These are phyloP conservation scores for Colletotrichum karsti DNA, from an alignment of 2,329 filamentous ascomycete genomes.

Conservation along the genomic window DNA sequence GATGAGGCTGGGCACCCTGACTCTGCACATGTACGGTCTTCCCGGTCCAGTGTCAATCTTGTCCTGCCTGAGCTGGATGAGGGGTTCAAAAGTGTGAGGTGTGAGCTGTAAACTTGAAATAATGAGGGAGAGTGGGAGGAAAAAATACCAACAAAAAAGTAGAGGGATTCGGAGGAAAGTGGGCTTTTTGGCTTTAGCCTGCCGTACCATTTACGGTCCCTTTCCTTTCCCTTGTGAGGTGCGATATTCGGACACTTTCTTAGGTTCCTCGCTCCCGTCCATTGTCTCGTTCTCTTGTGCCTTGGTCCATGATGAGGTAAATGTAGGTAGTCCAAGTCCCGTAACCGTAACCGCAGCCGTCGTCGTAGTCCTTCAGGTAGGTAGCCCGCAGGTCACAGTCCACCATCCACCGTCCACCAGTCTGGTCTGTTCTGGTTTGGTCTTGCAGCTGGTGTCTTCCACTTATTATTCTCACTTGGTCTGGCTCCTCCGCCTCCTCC, in stretches of 20 bases:
- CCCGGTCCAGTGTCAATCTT: neutral
- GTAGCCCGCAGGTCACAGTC: neutral
- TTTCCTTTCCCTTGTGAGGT: neutral
- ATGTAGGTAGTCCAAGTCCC: too few species aligned
- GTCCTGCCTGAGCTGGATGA: conserved; percentile 1
- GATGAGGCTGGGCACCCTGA: neutral
- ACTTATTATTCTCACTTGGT: neutral
- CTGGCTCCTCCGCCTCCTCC: neutral
- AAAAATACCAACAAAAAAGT: neutral
- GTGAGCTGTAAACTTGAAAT: too few species aligned
- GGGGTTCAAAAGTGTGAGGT: neutral
- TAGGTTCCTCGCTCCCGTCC: neutral
- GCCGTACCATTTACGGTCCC: neutral
- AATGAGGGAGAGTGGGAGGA: neutral
- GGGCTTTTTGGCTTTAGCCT: neutral
- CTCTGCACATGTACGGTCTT: conserved; percentile 4
- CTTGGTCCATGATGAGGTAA: neutral
- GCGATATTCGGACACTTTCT: neutral
- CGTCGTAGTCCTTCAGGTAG: too few species aligned
- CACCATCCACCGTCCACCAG: neutral
- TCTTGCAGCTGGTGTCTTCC: neutral
- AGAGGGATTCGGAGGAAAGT: neutral
- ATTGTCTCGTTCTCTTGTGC: neutral
- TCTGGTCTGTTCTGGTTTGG: neutral
- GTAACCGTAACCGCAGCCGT: too few species aligned